Conservation (phyloP, 140 eudicot species). For the Cichorium intybus region DNA sequence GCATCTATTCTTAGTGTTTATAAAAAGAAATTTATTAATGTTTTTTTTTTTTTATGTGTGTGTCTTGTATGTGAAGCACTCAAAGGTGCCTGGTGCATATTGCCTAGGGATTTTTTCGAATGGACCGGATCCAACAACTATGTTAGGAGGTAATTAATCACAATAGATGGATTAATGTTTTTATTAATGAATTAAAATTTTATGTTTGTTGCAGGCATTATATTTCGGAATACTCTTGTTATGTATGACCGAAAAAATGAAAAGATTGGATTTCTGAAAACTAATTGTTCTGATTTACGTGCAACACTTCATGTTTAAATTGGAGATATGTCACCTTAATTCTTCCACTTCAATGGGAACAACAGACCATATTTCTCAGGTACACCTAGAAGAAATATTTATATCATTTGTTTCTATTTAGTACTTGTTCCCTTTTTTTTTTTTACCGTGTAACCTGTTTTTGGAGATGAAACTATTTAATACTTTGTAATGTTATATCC, state of each 20-base stretch:
- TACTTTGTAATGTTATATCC: neutral
- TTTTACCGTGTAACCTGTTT: neutral
- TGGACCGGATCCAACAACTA: constrained; percentile 94
- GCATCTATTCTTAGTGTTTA: constrained; percentile 3
- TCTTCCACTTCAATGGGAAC: constrained; percentile 47
- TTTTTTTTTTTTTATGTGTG: constrained; percentile 3
- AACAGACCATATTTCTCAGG: constrained; percentile 48
- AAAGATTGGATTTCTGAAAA: constrained; percentile 93
- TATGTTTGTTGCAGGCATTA: constrained; percentile 51
- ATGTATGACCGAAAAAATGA: constrained; percentile 88
- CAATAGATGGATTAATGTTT: neutral
- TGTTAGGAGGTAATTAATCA: constrained; percentile 71
- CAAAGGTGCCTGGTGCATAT: constrained; percentile 91
- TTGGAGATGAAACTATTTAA: neutral
- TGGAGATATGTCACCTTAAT: constrained; percentile 48
- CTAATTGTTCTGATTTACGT: constrained; percentile 92
- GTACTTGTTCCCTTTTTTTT: neutral
- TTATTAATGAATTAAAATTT: neutral
- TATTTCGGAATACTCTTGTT: constrained; percentile 91
- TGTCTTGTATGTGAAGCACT: constrained; percentile 50
- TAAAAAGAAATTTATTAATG: neutral
- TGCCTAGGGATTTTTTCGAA: constrained; percentile 94
- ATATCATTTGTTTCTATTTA: neutral
- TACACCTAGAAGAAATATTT: too few relatives aligned
- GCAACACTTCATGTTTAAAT: constrained; percentile 50